These are phyloP conservation scores for Colletotrichum nymphaeae DNA, from an alignment of 2,329 filamentous ascomycete genomes.

Conservation along the genomic window DNA sequence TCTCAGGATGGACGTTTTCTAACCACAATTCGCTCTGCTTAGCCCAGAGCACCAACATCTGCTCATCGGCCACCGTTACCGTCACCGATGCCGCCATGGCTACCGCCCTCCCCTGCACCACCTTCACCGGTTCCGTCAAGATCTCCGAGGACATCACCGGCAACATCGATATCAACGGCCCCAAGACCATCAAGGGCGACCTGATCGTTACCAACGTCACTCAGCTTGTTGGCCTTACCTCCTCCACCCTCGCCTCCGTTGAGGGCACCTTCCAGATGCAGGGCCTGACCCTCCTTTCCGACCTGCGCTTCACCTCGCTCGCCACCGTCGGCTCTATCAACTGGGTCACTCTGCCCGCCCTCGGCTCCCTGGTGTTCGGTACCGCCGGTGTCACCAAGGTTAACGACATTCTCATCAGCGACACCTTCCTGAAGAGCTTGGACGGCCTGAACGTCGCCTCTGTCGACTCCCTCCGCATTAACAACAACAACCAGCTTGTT, in stretches of 20 bases:
- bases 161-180: conserved; percentile 71
- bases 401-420: conserved; percentile 78
- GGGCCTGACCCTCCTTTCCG: conserved; percentile 75
- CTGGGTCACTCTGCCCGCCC: conserved; percentile 77
- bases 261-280: conserved; percentile 76
- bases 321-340: conserved; percentile 73
- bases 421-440: conserved; percentile 85
- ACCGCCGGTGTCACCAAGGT: conserved; percentile 73
- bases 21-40: background rate
- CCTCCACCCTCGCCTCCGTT: conserved; percentile 72
- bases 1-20: background rate
- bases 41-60: conserved; percentile 48
- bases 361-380: conserved; percentile 61
- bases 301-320: conserved; percentile 75
- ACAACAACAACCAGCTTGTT: conserved; percentile 88
- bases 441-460: conserved; percentile 82
- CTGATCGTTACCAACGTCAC: conserved; percentile 71
- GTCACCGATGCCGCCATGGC: conserved; percentile 74
- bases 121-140: conserved; percentile 75
- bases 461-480: conserved; percentile 81
- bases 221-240: conserved; percentile 70
- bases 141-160: conserved; percentile 68
- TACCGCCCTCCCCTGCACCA: conserved; percentile 73
- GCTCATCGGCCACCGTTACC: conserved; percentile 56
- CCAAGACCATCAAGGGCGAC: conserved; percentile 66